Evolutionary conservation across 2,329 filamentous ascomycete genomes (phyloP), one percentile per base, ranked within the genome.

Genomic region (Hysterium pulicare): DNA sequence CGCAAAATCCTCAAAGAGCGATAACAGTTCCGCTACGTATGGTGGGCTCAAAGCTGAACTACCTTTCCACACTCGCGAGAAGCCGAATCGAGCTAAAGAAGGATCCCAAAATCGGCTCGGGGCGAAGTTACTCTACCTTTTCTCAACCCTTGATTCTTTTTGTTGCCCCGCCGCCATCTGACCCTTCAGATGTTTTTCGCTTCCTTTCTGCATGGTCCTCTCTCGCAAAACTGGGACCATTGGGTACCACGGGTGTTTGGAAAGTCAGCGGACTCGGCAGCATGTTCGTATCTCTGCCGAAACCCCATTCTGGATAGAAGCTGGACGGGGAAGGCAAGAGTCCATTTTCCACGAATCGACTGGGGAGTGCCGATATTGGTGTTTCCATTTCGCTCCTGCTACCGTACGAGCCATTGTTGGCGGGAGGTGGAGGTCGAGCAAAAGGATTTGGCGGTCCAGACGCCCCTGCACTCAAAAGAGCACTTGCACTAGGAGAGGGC

Each of bases 371-470:
- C 2, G 90, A 96, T n/a, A 94, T 90, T 0, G 93, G 93, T 0
- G 93, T 93, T 60, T 93, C 83, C 65, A 68, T 64, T 32, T 69
- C 59, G 39, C 54, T 58, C 6, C 61, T 55, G 37, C 65, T 69
- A 37, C 60, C 59, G 37, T 69, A 67, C 45, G 68, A 56, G 53
- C 59, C 55, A 59, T 69, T 73, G 55, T 77, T 81, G 43, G 81
- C 76, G 21, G 90, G 87, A 4, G 87, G 89, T 20, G 84, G 79
- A 1, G 91, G 93, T 32, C 91, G 79, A 6, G 93, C 93, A 65
- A 97, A 98, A 0, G 93, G 93, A 64, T 98, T 98, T 2, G 90
- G 90, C 11, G 93, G 93, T 0, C 93, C 93, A 28, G 84, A 86
- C 7, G 93, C 91, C 31, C 93, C 93, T 0, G 93, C 93, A 36